phyloP scores from a whole-genome alignment of 192 early-diverging fungal species.

The Gonapodya sp. region DNA sequence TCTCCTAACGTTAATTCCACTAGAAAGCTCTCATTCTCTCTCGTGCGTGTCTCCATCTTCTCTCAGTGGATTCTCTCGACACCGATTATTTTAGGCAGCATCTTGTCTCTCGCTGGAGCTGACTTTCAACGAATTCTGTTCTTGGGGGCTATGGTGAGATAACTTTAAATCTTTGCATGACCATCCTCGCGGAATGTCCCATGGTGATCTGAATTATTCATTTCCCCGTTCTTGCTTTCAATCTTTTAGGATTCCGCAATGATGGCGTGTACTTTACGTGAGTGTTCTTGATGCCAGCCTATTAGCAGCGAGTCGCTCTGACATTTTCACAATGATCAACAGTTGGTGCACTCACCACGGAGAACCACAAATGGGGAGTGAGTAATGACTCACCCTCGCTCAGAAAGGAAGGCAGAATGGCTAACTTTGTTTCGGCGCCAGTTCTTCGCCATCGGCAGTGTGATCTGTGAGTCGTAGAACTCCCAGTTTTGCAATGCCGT shows the following conservation, averaged over 20 bases:
- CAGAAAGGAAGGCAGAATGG: not conserved
- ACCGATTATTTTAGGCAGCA: not conserved
- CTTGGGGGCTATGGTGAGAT: not conserved
- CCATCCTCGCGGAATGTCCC: not conserved
- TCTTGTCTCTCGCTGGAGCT: not conserved
- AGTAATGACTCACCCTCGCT: not conserved
- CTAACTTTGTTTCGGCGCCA: not conserved
- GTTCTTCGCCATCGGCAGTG: not conserved
- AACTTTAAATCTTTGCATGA: too few relatives aligned
- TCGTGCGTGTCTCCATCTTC: not conserved
- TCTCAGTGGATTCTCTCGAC: constrained; percentile 1
- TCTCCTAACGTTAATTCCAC: not conserved
- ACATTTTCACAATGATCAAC: not conserved
- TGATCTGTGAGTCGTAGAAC: not conserved
- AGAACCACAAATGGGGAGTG: not conserved
- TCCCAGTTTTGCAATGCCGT: too few relatives aligned
- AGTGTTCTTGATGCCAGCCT: not conserved
- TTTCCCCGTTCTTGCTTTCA: not conserved
- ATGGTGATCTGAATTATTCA: not conserved
- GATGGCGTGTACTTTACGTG: not conserved
- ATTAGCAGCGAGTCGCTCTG: not conserved
- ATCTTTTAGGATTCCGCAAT: not conserved
- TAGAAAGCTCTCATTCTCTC: not conserved
- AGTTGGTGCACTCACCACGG: not conserved
- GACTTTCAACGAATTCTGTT: not conserved